Base-by-base conservation (phyloP, 352 stramenopile genomes). In the Elongisporangium prolatum region DNA sequence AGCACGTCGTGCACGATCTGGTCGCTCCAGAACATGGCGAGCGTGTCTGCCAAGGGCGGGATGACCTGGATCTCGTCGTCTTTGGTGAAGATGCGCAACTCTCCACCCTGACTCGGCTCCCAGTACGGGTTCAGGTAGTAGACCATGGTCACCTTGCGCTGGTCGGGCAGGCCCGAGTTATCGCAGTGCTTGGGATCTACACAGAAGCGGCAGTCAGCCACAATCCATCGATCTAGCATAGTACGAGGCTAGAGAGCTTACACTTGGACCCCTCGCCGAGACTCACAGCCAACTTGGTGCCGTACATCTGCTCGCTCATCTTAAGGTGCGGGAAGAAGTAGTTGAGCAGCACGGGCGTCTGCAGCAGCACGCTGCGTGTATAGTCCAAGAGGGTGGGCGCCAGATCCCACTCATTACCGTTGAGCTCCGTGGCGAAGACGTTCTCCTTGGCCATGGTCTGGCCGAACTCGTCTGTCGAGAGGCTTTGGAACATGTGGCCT, bases 11-110 rank as follows among this genome's bases (percentile, higher is more conserved):
- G 89, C 54, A 96, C 84, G 18, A 96, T 70, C 25, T 89, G 54
- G 68, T 96, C 83, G 47, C 84, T 93, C 68, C 83, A 87, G 71
- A 98, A 97, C 52, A 96, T 67, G 8, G 96, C 75, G 38, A 97
- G 67, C 44, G 86, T 79, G 69, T 96, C 86, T 8, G 77, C 69
- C 44, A 75, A 61, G 0, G 89, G 89, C 25, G 72, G 62, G 8
- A 97, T 66, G 60, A 93, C 84, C 3, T 70, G 52, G 13, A 66
- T 49, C 21, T 65, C 75, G 50, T 64, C 48, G 52, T 74, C 21
- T 21, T 63, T 63, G 21, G 59, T 69, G 55, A 78, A 82, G 49
- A 88, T 73, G 38, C 81, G 72, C 52, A 88, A 64, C 59, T 86
- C 63, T 7, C 80, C 83, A 37, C 81, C 76, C 51, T 83, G 63